A percentile compares a stretch with the other conserved stretches of the same genome.
Conservation (phyloP, 129 eudicot species). For the Smallanthus sonchifolius region DNA sequence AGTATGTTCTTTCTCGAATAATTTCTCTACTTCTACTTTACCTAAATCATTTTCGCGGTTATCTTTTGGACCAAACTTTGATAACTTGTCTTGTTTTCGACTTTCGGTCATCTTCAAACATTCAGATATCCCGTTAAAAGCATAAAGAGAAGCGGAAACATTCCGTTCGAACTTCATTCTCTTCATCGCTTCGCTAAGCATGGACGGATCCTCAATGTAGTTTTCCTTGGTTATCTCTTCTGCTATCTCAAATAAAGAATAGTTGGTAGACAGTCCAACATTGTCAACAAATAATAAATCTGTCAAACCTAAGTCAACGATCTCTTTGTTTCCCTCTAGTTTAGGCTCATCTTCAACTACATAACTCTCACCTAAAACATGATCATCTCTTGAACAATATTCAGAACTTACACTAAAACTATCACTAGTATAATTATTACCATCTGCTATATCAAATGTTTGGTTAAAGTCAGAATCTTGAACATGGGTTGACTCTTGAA, state of each 20-base stretch:
- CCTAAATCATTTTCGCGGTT: constrained; percentile 17
- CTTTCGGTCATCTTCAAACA: constrained; percentile 30
- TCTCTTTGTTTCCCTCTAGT: constrained; percentile 26
- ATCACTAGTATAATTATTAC: constrained; percentile 21
- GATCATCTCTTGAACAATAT: constrained; percentile 8
- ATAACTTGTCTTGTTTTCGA: constrained; percentile 15
- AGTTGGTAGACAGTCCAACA: constrained; percentile 19
- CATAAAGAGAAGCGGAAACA: constrained; percentile 51
- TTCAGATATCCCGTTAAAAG: constrained; percentile 48
- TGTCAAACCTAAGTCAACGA: constrained; percentile 10
- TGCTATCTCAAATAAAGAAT: constrained; percentile 44
- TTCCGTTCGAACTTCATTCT: constrained; percentile 43
- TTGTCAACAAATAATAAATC: constrained; percentile 40
- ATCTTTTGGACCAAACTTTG: constrained; percentile 21
- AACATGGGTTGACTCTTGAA: constrained; percentile 18
- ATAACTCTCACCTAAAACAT: constrained; percentile 11
- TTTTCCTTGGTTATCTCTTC: constrained; percentile 42
- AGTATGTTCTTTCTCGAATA: constrained; percentile 6
- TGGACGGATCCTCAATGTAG: constrained; percentile 25
- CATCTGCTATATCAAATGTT: constrained; percentile 28
- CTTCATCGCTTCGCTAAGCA: constrained; percentile 43
- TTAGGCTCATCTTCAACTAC: constrained; percentile 26
- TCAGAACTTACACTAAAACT: constrained; percentile 20
- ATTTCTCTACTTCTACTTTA: background rate
- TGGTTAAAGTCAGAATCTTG: constrained; percentile 24